A percentile compares a stretch with the other conserved stretches of the same genome.
Evolutionary conservation across 1,284 basidiomycete genomes (phyloP).

Genomic region (Taiwanofungus camphoratus): DNA sequence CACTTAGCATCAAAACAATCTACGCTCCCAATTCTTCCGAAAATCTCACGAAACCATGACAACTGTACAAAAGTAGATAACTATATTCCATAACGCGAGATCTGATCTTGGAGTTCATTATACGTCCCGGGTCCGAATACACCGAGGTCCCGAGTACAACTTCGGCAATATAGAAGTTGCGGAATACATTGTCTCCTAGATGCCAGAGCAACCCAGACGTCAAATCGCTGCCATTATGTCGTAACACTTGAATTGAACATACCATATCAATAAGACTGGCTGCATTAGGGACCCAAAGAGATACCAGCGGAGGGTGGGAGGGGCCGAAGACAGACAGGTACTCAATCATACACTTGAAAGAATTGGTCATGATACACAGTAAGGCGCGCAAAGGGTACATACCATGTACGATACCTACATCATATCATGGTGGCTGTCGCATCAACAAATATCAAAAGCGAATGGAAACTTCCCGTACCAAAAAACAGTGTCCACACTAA

Average conservation of each 20-base stretch:
- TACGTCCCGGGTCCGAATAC: not conserved
- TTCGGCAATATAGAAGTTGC: no score
- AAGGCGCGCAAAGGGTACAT: slow-evolving; percentile 11
- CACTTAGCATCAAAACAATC: no score
- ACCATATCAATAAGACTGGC: no score
- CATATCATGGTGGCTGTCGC: slow-evolving; percentile 8
- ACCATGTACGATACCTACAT: slow-evolving; percentile 26
- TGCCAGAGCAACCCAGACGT: no score
- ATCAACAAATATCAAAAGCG: not conserved
- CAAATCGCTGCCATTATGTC: no score
- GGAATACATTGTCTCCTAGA: no score
- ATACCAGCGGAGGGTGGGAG: no score
- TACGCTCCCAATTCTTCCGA: no score
- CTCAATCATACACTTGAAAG: slow-evolving; percentile 24
- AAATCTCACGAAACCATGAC: slow-evolving; percentile 14
- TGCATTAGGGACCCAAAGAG: no score
- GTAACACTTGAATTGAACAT: no score
- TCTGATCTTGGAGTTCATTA: slow-evolving; percentile 17
- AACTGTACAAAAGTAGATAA: slow-evolving; percentile 12
- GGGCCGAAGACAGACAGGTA: no score
- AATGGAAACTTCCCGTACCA: slow-evolving; percentile 44
- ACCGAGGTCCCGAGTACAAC: slow-evolving; percentile 1
- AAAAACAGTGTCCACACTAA: slow-evolving; percentile 88
- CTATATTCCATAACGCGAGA: slow-evolving; percentile 12
- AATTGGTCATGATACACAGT: slow-evolving; percentile 3